A percentile compares a stretch with the other conserved stretches of the same genome.
Evolutionary conservation across 805 yeast species (phyloP).

Genomic region (Starmera caribaea): DNA sequence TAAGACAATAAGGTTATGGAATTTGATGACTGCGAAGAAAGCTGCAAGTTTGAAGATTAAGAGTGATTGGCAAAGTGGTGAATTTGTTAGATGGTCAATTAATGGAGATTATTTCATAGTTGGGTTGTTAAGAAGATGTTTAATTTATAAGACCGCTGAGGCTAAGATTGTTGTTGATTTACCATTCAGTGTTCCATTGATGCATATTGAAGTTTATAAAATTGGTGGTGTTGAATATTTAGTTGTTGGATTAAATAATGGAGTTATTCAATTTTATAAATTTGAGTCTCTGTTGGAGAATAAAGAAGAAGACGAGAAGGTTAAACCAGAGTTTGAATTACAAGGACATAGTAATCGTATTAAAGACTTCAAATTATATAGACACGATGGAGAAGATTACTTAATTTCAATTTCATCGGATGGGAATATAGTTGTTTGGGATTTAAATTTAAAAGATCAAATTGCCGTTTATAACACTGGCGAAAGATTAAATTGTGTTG

Average conservation of each 20-base stretch:
- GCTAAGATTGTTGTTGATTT: constrained; percentile 50
- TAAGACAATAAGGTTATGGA: constrained; percentile 82
- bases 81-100: constrained; percentile 56
- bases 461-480: constrained; percentile 86
- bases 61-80: constrained; percentile 58
- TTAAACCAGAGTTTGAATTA: constrained; percentile 46
- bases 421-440: constrained; percentile 91
- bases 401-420: constrained; percentile 84
- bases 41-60: constrained; percentile 75
- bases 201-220: constrained; percentile 49
- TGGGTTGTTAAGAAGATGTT: constrained; percentile 56
- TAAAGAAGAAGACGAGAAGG: constrained; percentile 16
- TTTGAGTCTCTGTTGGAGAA: constrained; percentile 24
- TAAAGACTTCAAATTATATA: constrained; percentile 58
- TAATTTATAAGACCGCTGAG: constrained; percentile 53
- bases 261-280: constrained; percentile 51
- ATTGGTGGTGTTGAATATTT: constrained; percentile 45
- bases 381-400: constrained; percentile 30
- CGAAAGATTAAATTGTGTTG: constrained; percentile 83
- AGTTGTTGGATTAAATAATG: constrained; percentile 63
- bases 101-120: constrained; percentile 68
- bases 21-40: constrained; percentile 90
- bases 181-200: constrained; percentile 46
- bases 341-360: constrained; percentile 82
- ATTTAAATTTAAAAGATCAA: constrained; percentile 57